A percentile compares a stretch with the other conserved stretches of the same genome.
These are phyloP conservation scores for Phytophthora citrophthora DNA, from an alignment of 352 stramenopile genomes.

Conservation along the genomic window DNA sequence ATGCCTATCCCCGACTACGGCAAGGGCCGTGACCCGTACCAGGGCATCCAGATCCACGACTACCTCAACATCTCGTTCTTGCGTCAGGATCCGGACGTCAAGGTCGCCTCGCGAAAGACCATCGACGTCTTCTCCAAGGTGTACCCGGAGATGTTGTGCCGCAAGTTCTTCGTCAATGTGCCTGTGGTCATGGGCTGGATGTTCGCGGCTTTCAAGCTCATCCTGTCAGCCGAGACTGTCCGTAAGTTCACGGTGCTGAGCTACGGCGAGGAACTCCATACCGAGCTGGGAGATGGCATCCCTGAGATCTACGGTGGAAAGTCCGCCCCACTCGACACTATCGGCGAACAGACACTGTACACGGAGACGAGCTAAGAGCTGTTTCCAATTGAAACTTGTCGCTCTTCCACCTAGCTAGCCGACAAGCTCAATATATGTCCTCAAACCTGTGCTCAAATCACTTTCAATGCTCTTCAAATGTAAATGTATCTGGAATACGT, in stretches of 20 bases:
- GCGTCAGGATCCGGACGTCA: slow-evolving; percentile 35
- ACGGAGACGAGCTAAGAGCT: slow-evolving; percentile 9
- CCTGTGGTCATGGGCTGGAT: slow-evolving; percentile 35
- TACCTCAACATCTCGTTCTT: slow-evolving; percentile 41
- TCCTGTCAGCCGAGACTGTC: slow-evolving; percentile 27
- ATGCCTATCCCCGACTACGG: slow-evolving; percentile 33
- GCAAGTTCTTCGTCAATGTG: slow-evolving; percentile 41
- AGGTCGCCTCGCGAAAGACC: slow-evolving; percentile 29
- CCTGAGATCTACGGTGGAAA: slow-evolving; percentile 36
- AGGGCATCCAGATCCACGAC: slow-evolving; percentile 37
- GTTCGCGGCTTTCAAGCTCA: slow-evolving; percentile 37
- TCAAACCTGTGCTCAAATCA: background rate
- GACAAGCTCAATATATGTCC: background rate
- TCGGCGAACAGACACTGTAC: slow-evolving; percentile 33
- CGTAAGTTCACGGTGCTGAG: slow-evolving; percentile 38
- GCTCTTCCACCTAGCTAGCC: background rate
- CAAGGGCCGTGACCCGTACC: slow-evolving; percentile 31
- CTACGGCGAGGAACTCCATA: slow-evolving; percentile 34
- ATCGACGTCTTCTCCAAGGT: slow-evolving; percentile 39
- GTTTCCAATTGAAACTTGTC: background rate
- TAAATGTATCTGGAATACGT: no score
- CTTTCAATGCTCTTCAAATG: background rate
- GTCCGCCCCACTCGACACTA: slow-evolving; percentile 20
- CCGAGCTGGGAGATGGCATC: slow-evolving; percentile 24
- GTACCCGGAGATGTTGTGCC: slow-evolving; percentile 38